phyloP scores from a whole-genome alignment of 495 filamentous ascomycete species.

The Penicillium canariense region DNA sequence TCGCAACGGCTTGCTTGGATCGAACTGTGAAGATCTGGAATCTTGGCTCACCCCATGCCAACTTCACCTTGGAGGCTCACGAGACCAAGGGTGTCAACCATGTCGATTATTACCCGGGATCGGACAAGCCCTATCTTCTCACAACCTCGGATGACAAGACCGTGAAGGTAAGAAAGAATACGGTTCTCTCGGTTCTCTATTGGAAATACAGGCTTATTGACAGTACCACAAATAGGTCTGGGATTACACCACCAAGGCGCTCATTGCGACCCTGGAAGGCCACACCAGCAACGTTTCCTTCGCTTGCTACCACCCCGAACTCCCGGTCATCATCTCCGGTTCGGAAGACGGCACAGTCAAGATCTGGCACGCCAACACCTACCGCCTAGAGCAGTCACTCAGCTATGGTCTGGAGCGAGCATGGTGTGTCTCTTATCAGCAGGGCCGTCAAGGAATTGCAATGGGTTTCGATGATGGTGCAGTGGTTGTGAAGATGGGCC shows the following conservation, averaged over 20 bases:
- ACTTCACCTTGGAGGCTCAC: slow-evolving; percentile 95
- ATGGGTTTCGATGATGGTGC: slow-evolving; percentile 98
- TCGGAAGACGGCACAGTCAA: slow-evolving; percentile 97
- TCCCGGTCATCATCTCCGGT: slow-evolving; percentile 97
- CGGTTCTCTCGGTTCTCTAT: background rate
- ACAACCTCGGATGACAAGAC: slow-evolving; percentile 95
- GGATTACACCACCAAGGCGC: slow-evolving; percentile 97
- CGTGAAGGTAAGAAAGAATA: slow-evolving; percentile 57
- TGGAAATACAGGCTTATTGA: background rate
- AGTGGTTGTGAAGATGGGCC: slow-evolving; percentile 94
- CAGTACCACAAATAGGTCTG: slow-evolving; percentile 50
- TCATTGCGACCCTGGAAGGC: slow-evolving; percentile 94
- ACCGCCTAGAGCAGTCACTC: slow-evolving; percentile 89
- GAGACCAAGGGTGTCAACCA: slow-evolving; percentile 98
- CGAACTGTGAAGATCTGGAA: slow-evolving; percentile 99
- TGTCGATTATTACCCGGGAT: slow-evolving; percentile 95
- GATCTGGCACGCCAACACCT: slow-evolving; percentile 98
- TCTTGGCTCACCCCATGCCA: slow-evolving; percentile 82
- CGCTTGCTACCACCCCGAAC: slow-evolving; percentile 94
- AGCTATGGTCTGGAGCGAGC: slow-evolving; percentile 94
- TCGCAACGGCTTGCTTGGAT: slow-evolving; percentile 94
- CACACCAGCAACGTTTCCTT: slow-evolving; percentile 99
- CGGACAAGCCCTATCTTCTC: slow-evolving; percentile 94
- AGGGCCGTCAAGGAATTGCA: slow-evolving; percentile 87
- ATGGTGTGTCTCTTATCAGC: slow-evolving; percentile 96